These are phyloP conservation scores for Plantago ovata DNA, from an alignment of 257 asterid genomes.

Conservation along the genomic window DNA sequence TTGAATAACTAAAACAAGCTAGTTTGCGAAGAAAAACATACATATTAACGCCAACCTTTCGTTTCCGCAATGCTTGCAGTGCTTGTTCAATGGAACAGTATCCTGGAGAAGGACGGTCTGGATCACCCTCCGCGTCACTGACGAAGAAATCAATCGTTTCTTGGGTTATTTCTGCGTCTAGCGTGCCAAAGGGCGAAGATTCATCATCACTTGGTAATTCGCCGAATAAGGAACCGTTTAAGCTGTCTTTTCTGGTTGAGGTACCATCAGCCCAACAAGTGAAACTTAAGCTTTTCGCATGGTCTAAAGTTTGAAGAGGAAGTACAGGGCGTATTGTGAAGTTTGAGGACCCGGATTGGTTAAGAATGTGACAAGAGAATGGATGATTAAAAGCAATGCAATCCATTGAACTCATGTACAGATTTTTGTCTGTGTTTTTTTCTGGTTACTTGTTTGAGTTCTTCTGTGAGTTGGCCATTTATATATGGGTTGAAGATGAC, in stretches of 20 bases:
- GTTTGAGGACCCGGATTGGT: slow-evolving; percentile 20
- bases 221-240: slow-evolving; percentile 36
- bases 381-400: slow-evolving; percentile 35
- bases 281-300: slow-evolving; percentile 25
- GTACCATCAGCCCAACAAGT: slow-evolving; percentile 36
- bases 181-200: slow-evolving; percentile 35
- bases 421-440: not conserved
- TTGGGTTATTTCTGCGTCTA: slow-evolving; percentile 62
- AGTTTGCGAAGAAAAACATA: not conserved
- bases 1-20: not conserved
- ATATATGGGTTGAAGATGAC: not conserved
- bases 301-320: slow-evolving; percentile 15
- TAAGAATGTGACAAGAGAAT: slow-evolving; percentile 29
- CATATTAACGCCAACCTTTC: slow-evolving; percentile 37
- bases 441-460: not conserved
- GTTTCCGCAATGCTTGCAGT: slow-evolving; percentile 45
- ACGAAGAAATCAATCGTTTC: slow-evolving; percentile 76
- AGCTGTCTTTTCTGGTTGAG: slow-evolving; percentile 19
- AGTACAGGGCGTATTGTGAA: slow-evolving; percentile 6
- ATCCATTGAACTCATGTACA: slow-evolving; percentile 32
- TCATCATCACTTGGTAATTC: slow-evolving; percentile 5
- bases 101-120: slow-evolving; percentile 75
- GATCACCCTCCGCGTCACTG: slow-evolving; percentile 91
- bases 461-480: not conserved
- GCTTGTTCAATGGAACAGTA: slow-evolving; percentile 73